Conservation (phyloP, 2,329 filamentous ascomycete species). For the Dactylellina haptotyla region DNA sequence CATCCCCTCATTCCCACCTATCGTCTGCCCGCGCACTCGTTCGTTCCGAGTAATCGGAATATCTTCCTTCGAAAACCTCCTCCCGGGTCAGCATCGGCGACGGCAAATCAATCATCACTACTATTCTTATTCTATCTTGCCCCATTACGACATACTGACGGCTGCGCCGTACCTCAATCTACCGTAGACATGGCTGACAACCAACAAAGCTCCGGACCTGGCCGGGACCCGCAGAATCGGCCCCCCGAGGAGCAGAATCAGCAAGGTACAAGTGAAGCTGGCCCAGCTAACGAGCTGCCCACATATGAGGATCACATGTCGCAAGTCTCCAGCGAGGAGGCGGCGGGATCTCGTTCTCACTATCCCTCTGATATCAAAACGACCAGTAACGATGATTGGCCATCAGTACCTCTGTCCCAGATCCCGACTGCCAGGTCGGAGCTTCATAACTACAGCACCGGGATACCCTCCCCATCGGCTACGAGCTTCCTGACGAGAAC, state of each 20-base stretch:
- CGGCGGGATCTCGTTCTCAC: slow-evolving; percentile 6
- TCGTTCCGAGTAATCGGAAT: neutral
- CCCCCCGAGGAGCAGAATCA: slow-evolving; percentile 1
- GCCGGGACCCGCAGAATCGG: slow-evolving; percentile 17
- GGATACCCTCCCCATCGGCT: slow-evolving; percentile 20
- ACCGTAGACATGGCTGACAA: slow-evolving; percentile 30
- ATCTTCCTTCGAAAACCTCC: neutral
- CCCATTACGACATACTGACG: neutral
- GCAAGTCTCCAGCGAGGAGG: slow-evolving; percentile 5
- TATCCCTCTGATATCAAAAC: slow-evolving; percentile 31
- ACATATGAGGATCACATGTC: slow-evolving; percentile 29
- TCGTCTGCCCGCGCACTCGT: neutral
- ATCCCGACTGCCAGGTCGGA: slow-evolving; percentile 45
- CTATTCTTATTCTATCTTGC: neutral
- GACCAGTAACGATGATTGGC: slow-evolving; percentile 39
- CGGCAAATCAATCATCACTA: no score
- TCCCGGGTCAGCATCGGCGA: neutral
- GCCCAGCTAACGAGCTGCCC: slow-evolving; percentile 17
- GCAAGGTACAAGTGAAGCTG: neutral
- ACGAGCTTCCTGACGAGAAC: neutral
- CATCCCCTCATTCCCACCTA: neutral
- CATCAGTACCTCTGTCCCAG: slow-evolving; percentile 48
- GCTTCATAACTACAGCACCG: slow-evolving; percentile 40
- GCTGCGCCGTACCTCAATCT: slow-evolving; percentile 7
- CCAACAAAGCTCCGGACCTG: slow-evolving; percentile 16